A percentile compares a stretch with the other conserved stretches of the same genome.
These are phyloP conservation scores for Erigeron canadensis DNA, from an alignment of 129 eudicot genomes.

Conservation along the genomic window DNA sequence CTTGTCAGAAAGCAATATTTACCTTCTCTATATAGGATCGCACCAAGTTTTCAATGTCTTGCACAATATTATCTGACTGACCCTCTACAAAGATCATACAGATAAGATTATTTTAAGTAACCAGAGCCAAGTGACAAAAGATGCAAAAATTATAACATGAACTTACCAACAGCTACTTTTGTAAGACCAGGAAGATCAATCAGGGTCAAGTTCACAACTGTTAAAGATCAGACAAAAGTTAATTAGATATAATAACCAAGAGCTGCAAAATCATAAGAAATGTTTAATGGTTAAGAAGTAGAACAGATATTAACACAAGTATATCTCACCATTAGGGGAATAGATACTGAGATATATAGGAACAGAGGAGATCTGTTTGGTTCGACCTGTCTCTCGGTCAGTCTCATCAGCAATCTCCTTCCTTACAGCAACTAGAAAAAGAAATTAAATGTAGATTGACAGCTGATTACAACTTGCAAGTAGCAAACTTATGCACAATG, in stretches of 20 bases:
- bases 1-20: conserved; percentile 12
- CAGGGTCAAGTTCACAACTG: conserved; percentile 96
- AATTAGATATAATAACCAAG: conserved; percentile 17
- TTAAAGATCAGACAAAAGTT: conserved; percentile 31
- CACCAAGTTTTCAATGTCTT: conserved; percentile 90
- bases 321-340: conserved; percentile 84
- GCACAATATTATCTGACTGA: conserved; percentile 78
- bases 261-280: background rate
- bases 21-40: conserved; percentile 94
- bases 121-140: background rate
- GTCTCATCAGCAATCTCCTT: conserved; percentile 97
- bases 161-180: conserved; percentile 96
- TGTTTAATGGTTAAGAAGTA: background rate
- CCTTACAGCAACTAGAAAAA: conserved; percentile 78
- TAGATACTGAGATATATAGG: conserved; percentile 97
- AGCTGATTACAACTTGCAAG: conserved; percentile 5
- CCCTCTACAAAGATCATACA: conserved; percentile 54
- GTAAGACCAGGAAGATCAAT: conserved; percentile 98
- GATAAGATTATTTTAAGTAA: conserved; percentile 2
- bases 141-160: conserved; percentile 9
- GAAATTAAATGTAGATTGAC: conserved; percentile 15
- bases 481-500: background rate
- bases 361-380: conserved; percentile 69
- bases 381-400: conserved; percentile 93
- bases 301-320: conserved; percentile 5